Percentiles rank a stretch among this genome's conserved stretches.
Evolutionary conservation across 2,329 filamentous ascomycete species (phyloP).

Genomic region (Colletotrichum plurivorum): DNA sequence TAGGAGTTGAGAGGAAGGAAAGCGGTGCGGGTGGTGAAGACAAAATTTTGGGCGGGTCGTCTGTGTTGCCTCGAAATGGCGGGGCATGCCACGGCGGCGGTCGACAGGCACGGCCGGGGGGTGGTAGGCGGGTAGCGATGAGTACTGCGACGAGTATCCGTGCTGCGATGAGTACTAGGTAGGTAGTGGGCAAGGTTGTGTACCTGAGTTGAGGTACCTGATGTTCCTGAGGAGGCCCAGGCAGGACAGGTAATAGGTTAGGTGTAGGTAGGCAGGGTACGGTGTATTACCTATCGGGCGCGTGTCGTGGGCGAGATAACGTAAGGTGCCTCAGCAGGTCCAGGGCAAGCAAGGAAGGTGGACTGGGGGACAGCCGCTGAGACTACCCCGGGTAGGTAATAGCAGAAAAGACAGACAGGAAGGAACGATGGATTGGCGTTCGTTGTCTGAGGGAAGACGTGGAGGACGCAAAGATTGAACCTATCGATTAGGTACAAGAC

Average conservation of each 20-base stretch:
- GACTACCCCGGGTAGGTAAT: not conserved
- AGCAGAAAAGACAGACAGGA: slow-evolving; percentile 9
- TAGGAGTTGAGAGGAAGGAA: slow-evolving; percentile 42
- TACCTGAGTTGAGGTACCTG: not conserved
- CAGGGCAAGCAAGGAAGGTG: not conserved
- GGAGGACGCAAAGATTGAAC: not conserved
- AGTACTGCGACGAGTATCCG: not conserved
- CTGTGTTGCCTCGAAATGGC: slow-evolving; percentile 42
- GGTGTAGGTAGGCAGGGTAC: too few species aligned
- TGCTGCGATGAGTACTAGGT: not conserved
- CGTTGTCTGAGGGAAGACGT: slow-evolving; percentile 11
- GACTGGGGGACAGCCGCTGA: not conserved
- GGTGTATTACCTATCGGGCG: too few species aligned
- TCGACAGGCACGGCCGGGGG: not conserved
- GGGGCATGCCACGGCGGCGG: slow-evolving; percentile 40
- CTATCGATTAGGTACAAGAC: not conserved
- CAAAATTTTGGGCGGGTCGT: slow-evolving; percentile 43
- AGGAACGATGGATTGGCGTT: not conserved
- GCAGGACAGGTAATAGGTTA: too few species aligned
- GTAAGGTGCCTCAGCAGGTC: too few species aligned
- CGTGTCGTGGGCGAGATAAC: too few species aligned
- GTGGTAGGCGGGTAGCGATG: not conserved
- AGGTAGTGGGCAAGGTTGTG: not conserved
- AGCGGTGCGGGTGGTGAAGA: slow-evolving; percentile 40
- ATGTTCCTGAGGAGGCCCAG: too few species aligned